Percentiles rank a stretch among this genome's conserved stretches.
Conservation (phyloP, 495 filamentous ascomycete genomes). For the Aspergillus conjunctus region DNA sequence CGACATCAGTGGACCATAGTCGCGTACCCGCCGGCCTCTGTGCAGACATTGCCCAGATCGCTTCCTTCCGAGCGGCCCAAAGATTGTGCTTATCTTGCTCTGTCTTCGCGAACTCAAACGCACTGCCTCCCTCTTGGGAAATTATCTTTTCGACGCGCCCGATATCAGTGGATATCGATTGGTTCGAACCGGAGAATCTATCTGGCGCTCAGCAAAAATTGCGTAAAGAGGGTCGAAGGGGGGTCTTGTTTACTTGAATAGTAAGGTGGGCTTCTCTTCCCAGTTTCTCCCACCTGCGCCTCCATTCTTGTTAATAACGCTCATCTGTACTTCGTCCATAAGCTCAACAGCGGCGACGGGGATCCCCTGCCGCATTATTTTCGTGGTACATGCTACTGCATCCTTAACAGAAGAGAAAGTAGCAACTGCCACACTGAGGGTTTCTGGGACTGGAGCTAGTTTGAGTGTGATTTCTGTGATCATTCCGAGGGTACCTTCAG, state of each 20-base stretch:
- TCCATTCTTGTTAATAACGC: conserved; percentile 73
- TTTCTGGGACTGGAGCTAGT: conserved; percentile 70
- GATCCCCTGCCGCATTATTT: conserved; percentile 72
- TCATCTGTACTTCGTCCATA: conserved; percentile 86
- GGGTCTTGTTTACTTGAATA: conserved; percentile 86
- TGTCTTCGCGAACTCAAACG: conserved; percentile 78
- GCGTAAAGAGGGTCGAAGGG: neutral
- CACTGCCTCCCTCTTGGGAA: conserved; percentile 54
- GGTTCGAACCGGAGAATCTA: conserved; percentile 72
- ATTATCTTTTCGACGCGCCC: conserved; percentile 65
- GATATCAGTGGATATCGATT: conserved; percentile 76
- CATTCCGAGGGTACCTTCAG: conserved; percentile 81
- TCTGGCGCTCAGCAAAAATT: neutral
- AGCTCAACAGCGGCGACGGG: conserved; percentile 82
- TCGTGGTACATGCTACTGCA: conserved; percentile 73
- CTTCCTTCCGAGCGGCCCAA: conserved; percentile 84
- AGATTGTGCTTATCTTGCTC: conserved; percentile 69
- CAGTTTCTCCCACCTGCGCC: conserved; percentile 68
- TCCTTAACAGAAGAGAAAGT: conserved; percentile 70
- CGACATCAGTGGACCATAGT: conserved; percentile 78
- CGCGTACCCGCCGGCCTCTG: conserved; percentile 55
- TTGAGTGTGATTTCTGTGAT: conserved; percentile 80
- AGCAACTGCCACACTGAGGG: conserved; percentile 73
- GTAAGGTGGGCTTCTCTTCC: conserved; percentile 77
- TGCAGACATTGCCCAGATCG: conserved; percentile 61